Evolutionary conservation across 148 eudicot genomes (phyloP).

Genomic region (Chenopodium formosanum): DNA sequence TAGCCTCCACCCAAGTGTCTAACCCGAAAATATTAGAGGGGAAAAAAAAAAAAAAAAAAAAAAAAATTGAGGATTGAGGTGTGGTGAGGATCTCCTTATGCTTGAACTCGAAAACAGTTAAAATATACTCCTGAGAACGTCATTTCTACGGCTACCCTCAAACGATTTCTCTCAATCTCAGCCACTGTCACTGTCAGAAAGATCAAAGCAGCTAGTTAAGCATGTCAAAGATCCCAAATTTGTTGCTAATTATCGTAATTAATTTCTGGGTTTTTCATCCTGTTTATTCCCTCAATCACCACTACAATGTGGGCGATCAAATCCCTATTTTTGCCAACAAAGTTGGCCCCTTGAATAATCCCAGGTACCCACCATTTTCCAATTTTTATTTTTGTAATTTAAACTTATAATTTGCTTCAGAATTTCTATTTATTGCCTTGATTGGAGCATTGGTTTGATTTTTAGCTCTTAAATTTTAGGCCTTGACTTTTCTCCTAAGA

Average conservation of each 20-base stretch:
- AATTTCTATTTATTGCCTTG: not conserved
- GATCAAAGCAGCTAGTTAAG: not conserved
- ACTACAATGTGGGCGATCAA: conserved; percentile 74
- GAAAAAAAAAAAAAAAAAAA: too few relatives aligned
- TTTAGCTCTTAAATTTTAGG: too few relatives aligned
- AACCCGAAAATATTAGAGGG: too few relatives aligned
- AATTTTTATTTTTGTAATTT: not conserved
- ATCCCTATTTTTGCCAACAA: conserved; percentile 69
- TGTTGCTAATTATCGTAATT: not conserved
- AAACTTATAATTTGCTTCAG: not conserved
- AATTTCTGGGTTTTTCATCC: conserved; percentile 22
- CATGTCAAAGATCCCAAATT: conserved; percentile 31
- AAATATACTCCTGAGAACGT: too few relatives aligned
- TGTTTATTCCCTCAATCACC: conserved; percentile 25
- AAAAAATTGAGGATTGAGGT: too few relatives aligned
- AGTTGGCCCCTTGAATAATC: conserved; percentile 79
- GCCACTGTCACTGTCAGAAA: not conserved
- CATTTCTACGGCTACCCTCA: not conserved
- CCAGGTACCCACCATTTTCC: conserved; percentile 48
- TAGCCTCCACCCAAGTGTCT: too few relatives aligned
- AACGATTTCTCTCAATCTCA: not conserved
- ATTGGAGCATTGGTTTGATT: too few relatives aligned
- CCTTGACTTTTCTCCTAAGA: too few relatives aligned
- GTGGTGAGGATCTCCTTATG: too few relatives aligned
- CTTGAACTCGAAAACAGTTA: too few relatives aligned